Base-by-base conservation (phyloP, 192 early-diverging fungal species). In the Umbelopsis vinacea region DNA sequence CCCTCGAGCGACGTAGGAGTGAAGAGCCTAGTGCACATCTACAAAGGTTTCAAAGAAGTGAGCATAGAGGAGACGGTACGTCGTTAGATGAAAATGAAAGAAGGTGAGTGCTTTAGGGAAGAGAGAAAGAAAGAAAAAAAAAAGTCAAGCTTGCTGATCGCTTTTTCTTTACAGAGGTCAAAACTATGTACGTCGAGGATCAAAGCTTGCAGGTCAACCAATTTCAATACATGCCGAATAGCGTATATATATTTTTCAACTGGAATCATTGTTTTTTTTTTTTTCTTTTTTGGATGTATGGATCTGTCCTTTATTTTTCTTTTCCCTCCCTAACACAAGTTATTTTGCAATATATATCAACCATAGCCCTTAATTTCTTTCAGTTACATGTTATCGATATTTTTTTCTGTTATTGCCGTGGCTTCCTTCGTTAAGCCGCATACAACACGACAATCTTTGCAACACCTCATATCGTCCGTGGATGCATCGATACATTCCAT, bases 21-120 rank as follows among this genome's bases (percentile, higher is more conserved):
- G 76, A 77, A 46, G 71, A 77, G 24, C 75, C 75, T 2, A 63
- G 26, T 63, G 57, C 57, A 19, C 57, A 63, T 35, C 15, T 63
- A 35, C 29, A 63, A 63, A 29, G 57, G 7, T 63, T 63, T 15
- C 57, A 63, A n/a, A 22, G 57, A 63, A 63, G 57, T 63, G 57
- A 63, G 35, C 57, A 63, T 63, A 63, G 57, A 63, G 57, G 57
- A 5, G 57, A 63, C n/a, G 57, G 57, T 17, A 63, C 37, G 57
- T 17, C 57, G 26, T 9, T 63, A 2, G 57, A 63, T 17, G 57
- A 63, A 63, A 63, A 29, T 63, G 57, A 29, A 9, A 63, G 57
- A 63, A 29, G 57, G 57, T 63, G 48, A 50, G 48, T 1, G 0
- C 48, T 50, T 50, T 50, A 6, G 0, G 11, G 37, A 63, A 37